A percentile compares a stretch with the other conserved stretches of the same genome.
Evolutionary conservation across 2,329 filamentous ascomycete genomes (phyloP).

Genomic region (Spiromastix sp.): DNA sequence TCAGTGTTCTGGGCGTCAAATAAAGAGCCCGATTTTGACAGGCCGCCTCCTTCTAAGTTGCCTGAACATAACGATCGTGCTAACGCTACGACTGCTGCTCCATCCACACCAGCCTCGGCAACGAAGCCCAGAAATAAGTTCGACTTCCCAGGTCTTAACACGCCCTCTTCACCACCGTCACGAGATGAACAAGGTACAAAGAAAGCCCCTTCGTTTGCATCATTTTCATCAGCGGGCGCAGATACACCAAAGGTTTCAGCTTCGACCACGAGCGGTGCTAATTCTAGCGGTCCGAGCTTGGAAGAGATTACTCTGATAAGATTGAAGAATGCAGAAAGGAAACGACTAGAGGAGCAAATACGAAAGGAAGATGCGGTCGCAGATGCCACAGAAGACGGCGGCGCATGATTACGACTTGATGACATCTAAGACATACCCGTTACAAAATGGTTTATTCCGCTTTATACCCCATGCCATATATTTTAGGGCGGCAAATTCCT

Average conservation of each 20-base stretch:
- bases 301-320: slow-evolving; percentile 45
- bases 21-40: slow-evolving; percentile 37
- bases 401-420: slow-evolving; percentile 15
- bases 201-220: slow-evolving; percentile 32
- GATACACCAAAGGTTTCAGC: slow-evolving; percentile 19
- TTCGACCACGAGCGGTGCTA: slow-evolving; percentile 15
- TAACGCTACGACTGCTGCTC: slow-evolving; percentile 15
- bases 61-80: slow-evolving; percentile 20
- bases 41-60: slow-evolving; percentile 8
- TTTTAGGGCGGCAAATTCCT: too few relatives aligned
- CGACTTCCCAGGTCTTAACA: slow-evolving; percentile 25
- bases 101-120: slow-evolving; percentile 8
- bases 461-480: too few relatives aligned
- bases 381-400: slow-evolving; percentile 21
- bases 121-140: slow-evolving; percentile 18
- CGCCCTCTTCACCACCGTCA: slow-evolving; percentile 8
- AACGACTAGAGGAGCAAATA: slow-evolving; percentile 43
- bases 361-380: slow-evolving; percentile 38
- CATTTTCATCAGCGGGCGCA: slow-evolving; percentile 25
- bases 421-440: neutral
- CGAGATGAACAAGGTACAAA: slow-evolving; percentile 15
- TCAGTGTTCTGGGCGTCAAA: slow-evolving; percentile 44
- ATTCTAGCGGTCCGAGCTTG: slow-evolving; percentile 30
- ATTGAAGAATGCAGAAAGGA: slow-evolving; percentile 46
- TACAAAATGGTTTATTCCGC: slow-evolving; percentile 1